Evolutionary conservation across 495 filamentous ascomycete species (phyloP), one percentile per base, ranked within the genome.

Genomic region (Penicillium antarcticum): DNA sequence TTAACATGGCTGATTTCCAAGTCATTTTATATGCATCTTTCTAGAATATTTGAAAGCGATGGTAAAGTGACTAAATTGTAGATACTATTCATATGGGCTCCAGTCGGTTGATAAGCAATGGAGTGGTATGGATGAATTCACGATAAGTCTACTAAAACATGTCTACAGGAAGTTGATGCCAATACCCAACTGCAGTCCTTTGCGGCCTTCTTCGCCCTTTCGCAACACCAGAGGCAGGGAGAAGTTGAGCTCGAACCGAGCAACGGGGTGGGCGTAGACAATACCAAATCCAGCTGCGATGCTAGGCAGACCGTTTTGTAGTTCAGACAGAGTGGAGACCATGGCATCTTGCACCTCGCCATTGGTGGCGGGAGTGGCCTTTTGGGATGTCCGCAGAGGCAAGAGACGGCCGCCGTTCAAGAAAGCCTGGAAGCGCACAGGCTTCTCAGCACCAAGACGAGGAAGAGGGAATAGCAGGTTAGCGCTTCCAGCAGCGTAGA

Each of bases 231-330:
- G 60, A 5, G 94, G 94, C 39, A 98, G 64, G 52, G 87, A 89
- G 65, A 97, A 96, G 63, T 97, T 97, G 50, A 98, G 70, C 76
- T 98, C 94, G 58, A 98, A 96, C 50, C 94, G 78, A 33, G 92
- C 94, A 6, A 89, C 82, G 0, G 89, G 89, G 66, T 95, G 91
- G 18, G 91, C 95, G 67, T 98, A 98, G 13, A 98, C 90, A 12
- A 98, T 65, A 3, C 94, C 94, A 23, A 97, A 68, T 19, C 94
- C 94, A 2, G 88, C 94, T 3, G 94, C 86, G 19, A 90, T 71
- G 62, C 90, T 97, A 11, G 94, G 94, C 35, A 92, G 66, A 4
- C 87, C 89, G 44, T 85, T 86, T 4, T 71, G 73, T 38, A 96
- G 69, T 56, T 91, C 86, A n/a, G 64, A 59, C 10, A 87, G 36